A percentile compares a stretch with the other conserved stretches of the same genome.
Conservation (phyloP, 75 land plant genomes). For the Ceratopteris richardii region DNA sequence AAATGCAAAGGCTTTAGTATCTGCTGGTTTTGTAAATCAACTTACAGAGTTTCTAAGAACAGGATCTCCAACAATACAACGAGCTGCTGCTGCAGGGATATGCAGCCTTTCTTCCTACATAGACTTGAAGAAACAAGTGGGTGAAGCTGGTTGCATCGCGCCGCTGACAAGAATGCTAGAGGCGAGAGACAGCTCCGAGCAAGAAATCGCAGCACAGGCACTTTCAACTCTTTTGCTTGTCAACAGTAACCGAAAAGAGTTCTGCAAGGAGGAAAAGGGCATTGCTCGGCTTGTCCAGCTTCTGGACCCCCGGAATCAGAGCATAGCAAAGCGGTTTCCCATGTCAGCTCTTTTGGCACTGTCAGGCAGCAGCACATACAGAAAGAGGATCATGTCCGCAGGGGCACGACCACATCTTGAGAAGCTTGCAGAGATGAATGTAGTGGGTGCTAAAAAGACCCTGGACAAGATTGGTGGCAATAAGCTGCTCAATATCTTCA, state of each 20-base stretch:
- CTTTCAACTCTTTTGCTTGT: constrained; percentile 33
- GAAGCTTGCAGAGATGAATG: constrained; percentile 49
- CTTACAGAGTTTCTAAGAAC: constrained; percentile 27
- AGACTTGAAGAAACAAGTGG: constrained; percentile 41
- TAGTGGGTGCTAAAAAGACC: constrained; percentile 48
- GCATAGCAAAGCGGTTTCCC: constrained; percentile 45
- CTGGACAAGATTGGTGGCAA: not conserved
- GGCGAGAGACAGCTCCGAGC: constrained; percentile 36
- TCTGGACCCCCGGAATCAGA: constrained; percentile 32
- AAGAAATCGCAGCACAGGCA: constrained; percentile 48
- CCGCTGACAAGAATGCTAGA: constrained; percentile 48
- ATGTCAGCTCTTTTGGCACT: constrained; percentile 39
- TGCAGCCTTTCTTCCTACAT: constrained; percentile 25
- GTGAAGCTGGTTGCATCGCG: constrained; percentile 55
- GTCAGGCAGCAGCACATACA: constrained; percentile 32
- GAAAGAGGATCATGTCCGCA: constrained; percentile 51
- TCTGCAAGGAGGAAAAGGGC: constrained; percentile 42
- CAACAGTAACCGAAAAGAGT: constrained; percentile 34
- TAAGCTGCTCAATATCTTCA: not conserved
- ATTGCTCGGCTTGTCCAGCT: constrained; percentile 34
- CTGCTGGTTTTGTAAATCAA: constrained; percentile 37
- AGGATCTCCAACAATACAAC: constrained; percentile 38
- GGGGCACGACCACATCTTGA: constrained; percentile 47
- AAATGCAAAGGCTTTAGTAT: constrained; percentile 19
- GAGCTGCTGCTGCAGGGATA: constrained; percentile 33